These are phyloP conservation scores for Yamadazyma phyllophila DNA, from an alignment of 805 yeast genomes.

Conservation along the genomic window DNA sequence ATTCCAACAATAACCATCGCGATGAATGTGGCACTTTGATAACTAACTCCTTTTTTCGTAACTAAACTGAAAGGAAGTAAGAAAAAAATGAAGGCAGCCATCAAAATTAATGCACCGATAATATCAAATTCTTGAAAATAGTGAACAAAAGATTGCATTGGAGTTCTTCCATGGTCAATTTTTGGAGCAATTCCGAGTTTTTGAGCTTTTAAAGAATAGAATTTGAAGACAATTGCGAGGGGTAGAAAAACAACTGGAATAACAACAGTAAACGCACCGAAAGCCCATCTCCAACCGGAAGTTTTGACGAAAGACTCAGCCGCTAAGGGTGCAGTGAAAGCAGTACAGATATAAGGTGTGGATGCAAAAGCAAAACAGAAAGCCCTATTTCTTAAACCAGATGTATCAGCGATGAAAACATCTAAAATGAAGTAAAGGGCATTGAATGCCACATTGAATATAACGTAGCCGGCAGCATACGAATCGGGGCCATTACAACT, in stretches of 20 bases:
- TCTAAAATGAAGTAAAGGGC: conserved; percentile 21
- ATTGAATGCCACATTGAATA: conserved; percentile 26
- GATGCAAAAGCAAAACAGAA: conserved; percentile 19
- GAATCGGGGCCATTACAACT: conserved; percentile 21
- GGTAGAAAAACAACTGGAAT: conserved; percentile 41
- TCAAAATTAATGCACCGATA: conserved; percentile 36
- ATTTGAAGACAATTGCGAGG: conserved; percentile 28
- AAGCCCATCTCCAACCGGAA: conserved; percentile 53
- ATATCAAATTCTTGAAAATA: conserved; percentile 38
- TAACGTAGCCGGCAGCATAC: conserved; percentile 28
- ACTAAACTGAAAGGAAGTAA: conserved; percentile 39
- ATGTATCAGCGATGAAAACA: conserved; percentile 24
- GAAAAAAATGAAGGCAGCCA: conserved; percentile 37
- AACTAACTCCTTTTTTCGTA: conserved; percentile 28
- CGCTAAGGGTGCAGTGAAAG: conserved; percentile 41
- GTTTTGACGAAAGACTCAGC: conserved; percentile 26
- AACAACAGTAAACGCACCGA: conserved; percentile 48
- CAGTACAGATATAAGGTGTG: conserved; percentile 41
- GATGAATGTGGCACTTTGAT: conserved; percentile 40
- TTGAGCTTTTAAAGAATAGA: conserved; percentile 31
- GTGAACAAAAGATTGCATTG: conserved; percentile 20
- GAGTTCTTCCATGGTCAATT: conserved; percentile 3
- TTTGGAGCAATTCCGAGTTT: conserved; percentile 12
- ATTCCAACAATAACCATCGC: conserved; percentile 44
- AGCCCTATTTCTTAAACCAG: conserved; percentile 27